Conservation (phyloP, 768 basidiomycete genomes). For the button mushroom (Agaricus bisporus) region DNA sequence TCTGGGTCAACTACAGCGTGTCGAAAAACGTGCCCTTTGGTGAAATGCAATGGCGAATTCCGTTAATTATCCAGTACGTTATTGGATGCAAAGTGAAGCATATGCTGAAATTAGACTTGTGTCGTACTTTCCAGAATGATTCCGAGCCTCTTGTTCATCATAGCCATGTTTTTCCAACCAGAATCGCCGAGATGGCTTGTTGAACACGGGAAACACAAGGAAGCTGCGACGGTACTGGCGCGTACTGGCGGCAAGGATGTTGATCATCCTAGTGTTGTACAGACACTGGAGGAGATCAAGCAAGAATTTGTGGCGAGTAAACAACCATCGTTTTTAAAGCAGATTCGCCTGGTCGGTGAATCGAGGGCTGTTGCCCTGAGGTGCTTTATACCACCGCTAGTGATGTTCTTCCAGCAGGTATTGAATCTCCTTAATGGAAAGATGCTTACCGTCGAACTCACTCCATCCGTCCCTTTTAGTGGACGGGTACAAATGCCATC, state of each 20-base stretch:
- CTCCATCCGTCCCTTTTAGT: constrained; percentile 18
- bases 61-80: constrained; percentile 39
- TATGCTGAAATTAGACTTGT: background rate
- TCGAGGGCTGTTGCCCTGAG: constrained; percentile 34
- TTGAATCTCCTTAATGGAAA: background rate
- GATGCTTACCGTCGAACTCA: background rate
- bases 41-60: constrained; percentile 48
- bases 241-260: constrained; percentile 24
- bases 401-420: constrained; percentile 39
- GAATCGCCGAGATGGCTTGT: constrained; percentile 57
- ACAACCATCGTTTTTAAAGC: constrained; percentile 24
- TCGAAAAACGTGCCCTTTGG: constrained; percentile 28
- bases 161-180: constrained; percentile 41
- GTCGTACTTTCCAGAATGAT: constrained; percentile 24
- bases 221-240: constrained; percentile 36
- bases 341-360: constrained; percentile 38
- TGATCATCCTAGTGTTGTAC: constrained; percentile 28
- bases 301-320: constrained; percentile 39
- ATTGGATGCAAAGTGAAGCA: background rate
- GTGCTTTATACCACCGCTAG: constrained; percentile 37
- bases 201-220: constrained; percentile 35
- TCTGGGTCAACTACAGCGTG: constrained; percentile 44
- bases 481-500: constrained; percentile 22
- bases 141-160: constrained; percentile 43
- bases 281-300: constrained; percentile 40